Percentiles rank a stretch among this genome's conserved stretches.
These are phyloP conservation scores for Abortiporus biennis DNA, from an alignment of 1,284 basidiomycete species.

Conservation along the genomic window DNA sequence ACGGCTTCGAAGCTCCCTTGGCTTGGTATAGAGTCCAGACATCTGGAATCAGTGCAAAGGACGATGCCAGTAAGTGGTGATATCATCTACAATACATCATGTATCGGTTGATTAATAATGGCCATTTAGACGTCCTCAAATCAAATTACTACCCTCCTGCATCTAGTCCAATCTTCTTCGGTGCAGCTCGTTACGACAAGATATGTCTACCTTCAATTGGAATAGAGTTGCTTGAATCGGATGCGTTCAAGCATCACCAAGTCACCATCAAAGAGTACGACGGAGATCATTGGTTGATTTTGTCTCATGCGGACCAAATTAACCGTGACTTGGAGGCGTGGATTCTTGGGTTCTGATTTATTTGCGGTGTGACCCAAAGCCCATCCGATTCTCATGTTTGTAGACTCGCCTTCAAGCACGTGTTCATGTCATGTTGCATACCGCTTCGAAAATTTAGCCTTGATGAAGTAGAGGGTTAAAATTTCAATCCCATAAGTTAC, in stretches of 20 bases:
- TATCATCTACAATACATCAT: conserved; percentile 13
- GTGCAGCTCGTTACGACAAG: conserved; percentile 22
- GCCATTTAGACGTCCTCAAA: conserved; percentile 19
- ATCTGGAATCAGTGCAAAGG: conserved; percentile 4
- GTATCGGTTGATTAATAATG: neutral
- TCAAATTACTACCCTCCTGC: conserved; percentile 17
- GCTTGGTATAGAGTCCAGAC: conserved; percentile 28
- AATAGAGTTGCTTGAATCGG: conserved; percentile 6
- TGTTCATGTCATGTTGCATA: too few relatives aligned
- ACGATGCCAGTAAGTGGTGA: conserved; percentile 12
- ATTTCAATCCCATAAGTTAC: too few relatives aligned
- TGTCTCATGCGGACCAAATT: conserved; percentile 32
- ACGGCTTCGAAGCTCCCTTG: conserved; percentile 24
- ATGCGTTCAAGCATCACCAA: conserved; percentile 19
- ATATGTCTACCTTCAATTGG: conserved; percentile 18
- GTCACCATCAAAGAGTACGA: conserved; percentile 25
- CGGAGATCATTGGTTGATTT: conserved; percentile 20
- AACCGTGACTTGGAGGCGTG: conserved; percentile 58
- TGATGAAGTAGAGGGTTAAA: too few relatives aligned
- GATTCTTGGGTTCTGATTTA: too few relatives aligned
- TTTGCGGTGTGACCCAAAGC: too few relatives aligned
- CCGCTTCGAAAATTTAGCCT: too few relatives aligned
- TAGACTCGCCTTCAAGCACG: too few relatives aligned
- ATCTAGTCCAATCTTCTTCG: conserved; percentile 28
- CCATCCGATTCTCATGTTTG: too few relatives aligned